phyloP scores from a whole-genome alignment of 1,139 yeast genomes.

The Hyphopichia pseudoburtonii region DNA sequence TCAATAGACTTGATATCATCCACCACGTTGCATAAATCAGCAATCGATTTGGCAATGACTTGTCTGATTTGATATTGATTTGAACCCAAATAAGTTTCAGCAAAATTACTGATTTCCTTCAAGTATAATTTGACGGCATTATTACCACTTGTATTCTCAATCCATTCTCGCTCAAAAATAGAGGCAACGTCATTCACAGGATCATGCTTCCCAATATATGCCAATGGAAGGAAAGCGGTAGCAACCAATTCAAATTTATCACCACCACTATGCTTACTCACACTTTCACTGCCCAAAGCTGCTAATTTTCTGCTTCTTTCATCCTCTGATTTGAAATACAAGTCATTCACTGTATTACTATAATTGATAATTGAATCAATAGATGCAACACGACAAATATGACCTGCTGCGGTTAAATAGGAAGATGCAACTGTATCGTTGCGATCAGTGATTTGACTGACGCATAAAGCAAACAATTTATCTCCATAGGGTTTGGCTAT shows the following conservation, averaged over 20 bases:
- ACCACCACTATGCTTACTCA: constrained; percentile 71
- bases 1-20: constrained; percentile 31
- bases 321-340: constrained; percentile 62
- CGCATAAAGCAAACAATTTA: constrained; percentile 55
- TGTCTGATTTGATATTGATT: constrained; percentile 66
- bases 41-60: constrained; percentile 70
- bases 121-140: constrained; percentile 68
- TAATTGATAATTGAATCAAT: constrained; percentile 55
- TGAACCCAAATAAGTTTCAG: constrained; percentile 52
- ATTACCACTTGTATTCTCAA: constrained; percentile 74
- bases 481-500: constrained; percentile 63
- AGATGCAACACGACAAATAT: constrained; percentile 65
- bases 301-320: constrained; percentile 52
- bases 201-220: constrained; percentile 79
- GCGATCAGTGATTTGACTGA: constrained; percentile 62
- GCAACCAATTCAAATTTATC: constrained; percentile 67
- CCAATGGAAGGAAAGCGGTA: constrained; percentile 69
- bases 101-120: constrained; percentile 62
- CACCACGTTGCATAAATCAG: constrained; percentile 52
- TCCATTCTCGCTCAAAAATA: constrained; percentile 70
- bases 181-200: constrained; percentile 43
- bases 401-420: constrained; percentile 81
- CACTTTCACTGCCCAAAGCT: constrained; percentile 63
- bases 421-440: constrained; percentile 74
- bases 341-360: constrained; percentile 47